phyloP scores from a whole-genome alignment of 1,284 basidiomycete species.

The Albatrellus sp. region DNA sequence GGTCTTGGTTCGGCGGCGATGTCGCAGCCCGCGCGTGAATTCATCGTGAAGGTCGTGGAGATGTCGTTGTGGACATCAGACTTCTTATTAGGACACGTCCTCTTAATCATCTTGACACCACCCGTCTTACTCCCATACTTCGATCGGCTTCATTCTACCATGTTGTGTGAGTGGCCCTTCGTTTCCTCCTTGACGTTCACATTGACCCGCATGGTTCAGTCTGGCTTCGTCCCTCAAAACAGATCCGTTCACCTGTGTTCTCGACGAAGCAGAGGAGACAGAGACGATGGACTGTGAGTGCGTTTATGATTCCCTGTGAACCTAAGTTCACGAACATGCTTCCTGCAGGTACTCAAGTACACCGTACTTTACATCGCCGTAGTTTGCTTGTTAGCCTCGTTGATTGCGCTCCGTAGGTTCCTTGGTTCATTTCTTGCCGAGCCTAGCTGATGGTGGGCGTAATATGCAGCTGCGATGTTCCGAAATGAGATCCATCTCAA shows the following conservation, averaged over 20 bases:
- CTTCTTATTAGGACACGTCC: conserved; percentile 72
- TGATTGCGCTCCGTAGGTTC: conserved; percentile 66
- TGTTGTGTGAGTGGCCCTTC: conserved; percentile 53
- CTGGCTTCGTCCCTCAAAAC: conserved; percentile 85
- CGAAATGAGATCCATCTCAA: conserved; percentile 53
- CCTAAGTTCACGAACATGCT: conserved; percentile 2
- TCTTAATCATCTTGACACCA: conserved; percentile 76
- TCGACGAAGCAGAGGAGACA: conserved; percentile 88
- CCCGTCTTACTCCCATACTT: conserved; percentile 81
- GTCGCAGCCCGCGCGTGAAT: conserved; percentile 91
- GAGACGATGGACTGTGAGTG: conserved; percentile 77
- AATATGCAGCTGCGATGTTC: conserved; percentile 48
- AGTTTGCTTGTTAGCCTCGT: conserved; percentile 70
- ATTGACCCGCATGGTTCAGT: conserved; percentile 28
- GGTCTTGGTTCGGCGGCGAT: conserved; percentile 81
- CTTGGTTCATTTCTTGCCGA: conserved; percentile 2
- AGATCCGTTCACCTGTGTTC: conserved; percentile 92
- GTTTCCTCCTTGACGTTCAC: conserved; percentile 2
- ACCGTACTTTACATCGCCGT: conserved; percentile 76
- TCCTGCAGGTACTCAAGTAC: conserved; percentile 60
- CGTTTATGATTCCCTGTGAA: not conserved
- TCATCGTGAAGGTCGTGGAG: conserved; percentile 94
- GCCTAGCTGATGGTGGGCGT: conserved; percentile 6
- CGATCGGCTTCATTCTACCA: conserved; percentile 83
- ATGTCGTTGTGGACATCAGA: conserved; percentile 92